Base-by-base conservation (phyloP, 169 alveolate species). In the Eimeria zaria region DNA sequence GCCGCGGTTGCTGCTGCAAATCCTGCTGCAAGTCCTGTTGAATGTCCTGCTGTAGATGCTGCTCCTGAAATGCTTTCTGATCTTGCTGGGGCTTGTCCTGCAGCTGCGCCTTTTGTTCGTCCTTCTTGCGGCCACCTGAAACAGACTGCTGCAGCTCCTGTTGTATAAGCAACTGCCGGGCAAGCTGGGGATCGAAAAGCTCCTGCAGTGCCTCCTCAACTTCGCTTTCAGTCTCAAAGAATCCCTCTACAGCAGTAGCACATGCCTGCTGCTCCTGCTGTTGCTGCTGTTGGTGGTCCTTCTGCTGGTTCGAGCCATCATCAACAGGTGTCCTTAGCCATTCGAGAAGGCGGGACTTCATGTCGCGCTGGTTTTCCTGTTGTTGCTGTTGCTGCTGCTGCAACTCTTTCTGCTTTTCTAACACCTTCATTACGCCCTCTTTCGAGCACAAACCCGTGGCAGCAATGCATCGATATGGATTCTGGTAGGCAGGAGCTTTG, bases 321-420 rank as follows among this genome's bases (percentile, higher is more conserved):
- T 55, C 73, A 27, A 3, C 36, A 33, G 91, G 55, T n/a, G 76
- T 51, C 27, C 44, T 58, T 67, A 85, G 80, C 81, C 93, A 62
- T n/a, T 85, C 60, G 51, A 85, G 93, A 30, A 85, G 80, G 30
- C 93, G 93, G 44, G 60, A 33, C 81, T 62, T 85, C 62, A 39
- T 85, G 80, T 41, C 93, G 64, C 93, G 93, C 46, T 85, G 93
- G 46, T n/a, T 44, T 18, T 83, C 73, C 58, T 83, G 73, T 46
- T 85, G 93, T 62, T 60, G 93, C 81, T 60, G 55, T 41, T 85
- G 81, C 62, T 85, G 93, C 93, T 85, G 81, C 93, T 85, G 81
- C 81, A 60, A 27, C 51, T 85, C 93, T 81, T 85, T 85, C n/a
- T 85, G 93, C 62, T 85, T 85, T 62, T 85, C 93, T 48, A 85